These are phyloP conservation scores for Kazachstania bromeliacearum DNA, from an alignment of 805 yeast genomes.

Conservation along the genomic window DNA sequence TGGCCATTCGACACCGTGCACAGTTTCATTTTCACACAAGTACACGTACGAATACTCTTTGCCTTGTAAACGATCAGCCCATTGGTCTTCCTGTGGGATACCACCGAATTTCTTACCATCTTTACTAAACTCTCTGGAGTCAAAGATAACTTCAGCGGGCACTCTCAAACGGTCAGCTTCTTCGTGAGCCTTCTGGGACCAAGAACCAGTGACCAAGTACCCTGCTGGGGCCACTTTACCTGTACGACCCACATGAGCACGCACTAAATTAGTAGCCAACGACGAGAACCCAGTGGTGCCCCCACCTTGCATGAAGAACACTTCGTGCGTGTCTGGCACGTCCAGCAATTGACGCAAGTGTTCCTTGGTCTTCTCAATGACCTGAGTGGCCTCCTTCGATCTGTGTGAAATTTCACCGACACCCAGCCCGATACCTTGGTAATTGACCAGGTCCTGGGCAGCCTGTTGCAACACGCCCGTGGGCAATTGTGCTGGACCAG, in stretches of 20 bases:
- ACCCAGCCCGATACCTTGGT: slow-evolving; percentile 65
- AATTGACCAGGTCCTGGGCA: slow-evolving; percentile 70
- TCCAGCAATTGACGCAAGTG: slow-evolving; percentile 53
- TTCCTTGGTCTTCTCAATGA: slow-evolving; percentile 68
- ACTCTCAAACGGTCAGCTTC: slow-evolving; percentile 82
- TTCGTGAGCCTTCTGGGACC: slow-evolving; percentile 84
- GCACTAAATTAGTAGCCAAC: slow-evolving; percentile 70
- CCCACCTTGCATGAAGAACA: slow-evolving; percentile 94
- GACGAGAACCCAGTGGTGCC: slow-evolving; percentile 95
- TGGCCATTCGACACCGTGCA: slow-evolving; percentile 83
- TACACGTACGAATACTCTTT: slow-evolving; percentile 72
- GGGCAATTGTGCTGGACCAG: slow-evolving; percentile 97
- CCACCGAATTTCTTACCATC: slow-evolving; percentile 52
- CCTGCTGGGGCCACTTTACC: slow-evolving; percentile 75
- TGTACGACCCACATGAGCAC: slow-evolving; percentile 59
- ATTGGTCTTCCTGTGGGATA: slow-evolving; percentile 57
- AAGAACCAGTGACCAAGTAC: slow-evolving; percentile 83
- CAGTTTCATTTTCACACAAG: slow-evolving; percentile 95
- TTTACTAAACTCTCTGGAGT: slow-evolving; percentile 43
- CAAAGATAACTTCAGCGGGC: slow-evolving; percentile 58
- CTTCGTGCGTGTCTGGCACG: slow-evolving; percentile 89
- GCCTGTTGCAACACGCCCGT: slow-evolving; percentile 79
- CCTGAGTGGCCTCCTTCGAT: slow-evolving; percentile 66
- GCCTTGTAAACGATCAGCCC: slow-evolving; percentile 42
- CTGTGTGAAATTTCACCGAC: slow-evolving; percentile 96